A percentile compares a stretch with the other conserved stretches of the same genome.
These are phyloP conservation scores for Spathaspora sp. DNA, from an alignment of 1,139 yeast genomes.

Conservation along the genomic window DNA sequence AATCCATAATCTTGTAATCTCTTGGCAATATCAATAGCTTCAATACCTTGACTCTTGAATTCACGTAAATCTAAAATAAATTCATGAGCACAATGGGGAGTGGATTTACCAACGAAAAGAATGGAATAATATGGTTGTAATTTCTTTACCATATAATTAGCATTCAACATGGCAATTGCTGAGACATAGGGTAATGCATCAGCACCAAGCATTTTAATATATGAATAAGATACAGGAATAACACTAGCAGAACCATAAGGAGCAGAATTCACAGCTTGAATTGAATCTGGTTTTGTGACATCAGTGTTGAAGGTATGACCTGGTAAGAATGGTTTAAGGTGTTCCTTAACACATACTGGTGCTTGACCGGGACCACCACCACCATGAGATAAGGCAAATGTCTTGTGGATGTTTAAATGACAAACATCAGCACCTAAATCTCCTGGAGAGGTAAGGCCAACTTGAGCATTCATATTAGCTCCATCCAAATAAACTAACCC, in stretches of 20 bases:
- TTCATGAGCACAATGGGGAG: constrained; percentile 92
- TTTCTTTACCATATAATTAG: constrained; percentile 89
- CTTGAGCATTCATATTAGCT: constrained; percentile 99
- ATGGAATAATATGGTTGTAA: constrained; percentile 71
- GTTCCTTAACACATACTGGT: constrained; percentile 90
- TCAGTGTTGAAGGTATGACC: constrained; percentile 51
- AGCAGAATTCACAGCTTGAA: constrained; percentile 83
- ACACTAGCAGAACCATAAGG: constrained; percentile 96
- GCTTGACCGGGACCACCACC: constrained; percentile 99
- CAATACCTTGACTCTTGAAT: constrained; percentile 77
- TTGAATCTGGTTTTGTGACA: constrained; percentile 60
- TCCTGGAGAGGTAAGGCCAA: constrained; percentile 95
- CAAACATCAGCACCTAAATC: constrained; percentile 99
- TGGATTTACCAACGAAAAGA: constrained; percentile 61
- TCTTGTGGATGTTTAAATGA: constrained; percentile 93
- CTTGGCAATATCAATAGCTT: constrained; percentile 95
- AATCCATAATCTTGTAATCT: constrained; percentile 96
- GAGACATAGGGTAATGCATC: constrained; percentile 82
- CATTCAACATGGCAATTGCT: constrained; percentile 86
- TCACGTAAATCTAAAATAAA: constrained; percentile 89
- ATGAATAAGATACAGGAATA: constrained; percentile 90
- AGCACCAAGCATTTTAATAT: constrained; percentile 91
- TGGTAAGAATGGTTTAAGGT: constrained; percentile 82
- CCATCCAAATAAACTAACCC: constrained; percentile 98
- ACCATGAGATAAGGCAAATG: constrained; percentile 97